phyloP scores from a whole-genome alignment of 1,284 basidiomycete genomes.

The Violaceomyces palustris region DNA sequence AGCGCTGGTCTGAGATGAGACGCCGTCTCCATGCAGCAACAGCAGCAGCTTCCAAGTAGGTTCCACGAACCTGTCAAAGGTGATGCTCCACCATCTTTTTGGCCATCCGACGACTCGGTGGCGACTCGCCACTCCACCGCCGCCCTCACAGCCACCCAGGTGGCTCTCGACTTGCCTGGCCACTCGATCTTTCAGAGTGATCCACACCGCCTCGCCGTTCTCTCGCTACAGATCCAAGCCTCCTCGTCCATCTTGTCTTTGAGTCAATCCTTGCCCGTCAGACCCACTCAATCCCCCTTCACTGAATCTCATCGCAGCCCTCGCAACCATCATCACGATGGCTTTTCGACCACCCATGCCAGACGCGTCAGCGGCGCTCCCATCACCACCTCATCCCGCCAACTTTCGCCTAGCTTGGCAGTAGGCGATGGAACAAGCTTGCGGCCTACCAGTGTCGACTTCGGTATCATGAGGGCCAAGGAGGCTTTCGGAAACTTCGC shows the following conservation, averaged over 20 bases:
- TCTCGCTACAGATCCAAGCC: constrained; percentile 21
- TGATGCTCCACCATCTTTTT: too few relatives aligned
- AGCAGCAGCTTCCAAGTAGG: too few relatives aligned
- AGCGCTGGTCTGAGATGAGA: too few relatives aligned
- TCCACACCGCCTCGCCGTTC: constrained; percentile 20
- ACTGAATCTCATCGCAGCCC: not conserved
- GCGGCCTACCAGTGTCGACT: too few relatives aligned
- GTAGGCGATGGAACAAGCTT: not conserved
- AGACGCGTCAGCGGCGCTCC: not conserved
- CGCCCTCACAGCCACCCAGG: too few relatives aligned
- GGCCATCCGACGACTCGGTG: too few relatives aligned
- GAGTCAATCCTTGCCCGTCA: not conserved
- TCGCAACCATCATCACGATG: not conserved
- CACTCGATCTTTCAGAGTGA: constrained; percentile 19
- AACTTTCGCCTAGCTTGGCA: not conserved
- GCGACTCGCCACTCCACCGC: too few relatives aligned
- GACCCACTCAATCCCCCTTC: not conserved
- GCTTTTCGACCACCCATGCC: not conserved
- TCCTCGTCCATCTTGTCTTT: constrained; percentile 8
- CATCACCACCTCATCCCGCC: not conserved
- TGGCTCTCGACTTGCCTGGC: constrained; percentile 11
- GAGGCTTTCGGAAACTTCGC: too few relatives aligned
- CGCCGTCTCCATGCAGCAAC: too few relatives aligned
- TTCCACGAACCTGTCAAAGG: too few relatives aligned
- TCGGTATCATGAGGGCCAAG: too few relatives aligned